Conservation (phyloP, 2,329 filamentous ascomycete species). For the Aspergillus fumigatus region DNA sequence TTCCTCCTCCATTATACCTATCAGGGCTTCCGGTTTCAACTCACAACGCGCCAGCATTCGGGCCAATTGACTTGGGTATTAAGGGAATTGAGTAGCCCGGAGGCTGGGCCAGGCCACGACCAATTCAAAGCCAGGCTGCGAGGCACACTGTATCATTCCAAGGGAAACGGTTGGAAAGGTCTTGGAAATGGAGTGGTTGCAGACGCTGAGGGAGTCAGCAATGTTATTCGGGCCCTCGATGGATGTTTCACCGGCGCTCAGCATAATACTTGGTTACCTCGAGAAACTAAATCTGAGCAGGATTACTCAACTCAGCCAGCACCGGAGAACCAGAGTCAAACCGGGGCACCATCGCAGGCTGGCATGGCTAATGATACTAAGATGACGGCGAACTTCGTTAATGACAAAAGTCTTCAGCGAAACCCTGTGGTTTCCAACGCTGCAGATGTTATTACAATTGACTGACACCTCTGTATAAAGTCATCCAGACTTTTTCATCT, state of each 20-base stretch:
- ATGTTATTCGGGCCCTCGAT: constrained; percentile 30
- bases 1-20: constrained; percentile 35
- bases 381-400: not conserved
- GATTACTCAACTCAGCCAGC: not conserved
- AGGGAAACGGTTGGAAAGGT: constrained; percentile 38
- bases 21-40: constrained; percentile 28
- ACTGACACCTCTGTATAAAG: constrained; percentile 16
- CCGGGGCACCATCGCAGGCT: not conserved
- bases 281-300: not conserved
- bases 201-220: constrained; percentile 27
- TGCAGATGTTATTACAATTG: constrained; percentile 36
- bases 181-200: constrained; percentile 36
- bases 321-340: not conserved
- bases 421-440: constrained; percentile 8
- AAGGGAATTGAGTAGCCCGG: constrained; percentile 22
- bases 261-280: constrained; percentile 1
- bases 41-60: constrained; percentile 25
- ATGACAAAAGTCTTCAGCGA: constrained; percentile 2
- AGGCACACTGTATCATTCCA: constrained; percentile 32
- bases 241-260: constrained; percentile 20
- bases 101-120: constrained; percentile 13
- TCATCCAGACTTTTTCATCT: not conserved
- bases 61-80: constrained; percentile 33
- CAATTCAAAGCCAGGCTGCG: constrained; percentile 21
- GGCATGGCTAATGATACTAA: not conserved